Evolutionary conservation across 768 basidiomycete species (phyloP).

Genomic region (Podaxis mareebaensis): DNA sequence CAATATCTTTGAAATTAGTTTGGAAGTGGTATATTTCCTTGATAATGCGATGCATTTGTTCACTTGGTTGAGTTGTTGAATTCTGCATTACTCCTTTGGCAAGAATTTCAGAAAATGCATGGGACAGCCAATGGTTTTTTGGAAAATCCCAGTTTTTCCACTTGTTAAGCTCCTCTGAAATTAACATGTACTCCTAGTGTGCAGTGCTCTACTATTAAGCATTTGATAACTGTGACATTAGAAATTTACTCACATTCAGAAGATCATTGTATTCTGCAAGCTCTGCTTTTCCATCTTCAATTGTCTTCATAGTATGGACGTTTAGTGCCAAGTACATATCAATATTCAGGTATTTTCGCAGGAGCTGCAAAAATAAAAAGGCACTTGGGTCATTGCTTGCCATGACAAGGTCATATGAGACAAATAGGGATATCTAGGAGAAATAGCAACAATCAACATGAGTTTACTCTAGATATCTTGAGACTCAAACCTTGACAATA

Average conservation of each 20-base stretch:
- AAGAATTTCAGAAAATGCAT: not conserved
- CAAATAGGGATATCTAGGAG: not conserved
- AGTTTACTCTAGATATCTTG: too few relatives aligned
- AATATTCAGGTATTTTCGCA: constrained; percentile 29
- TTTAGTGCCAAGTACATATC: constrained; percentile 30
- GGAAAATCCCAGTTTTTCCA: constrained; percentile 33
- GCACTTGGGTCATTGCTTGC: constrained; percentile 15
- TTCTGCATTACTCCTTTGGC: not conserved
- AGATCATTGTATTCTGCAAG: constrained; percentile 7
- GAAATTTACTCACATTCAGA: constrained; percentile 23
- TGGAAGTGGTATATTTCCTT: not conserved
- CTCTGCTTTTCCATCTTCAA: constrained; percentile 23
- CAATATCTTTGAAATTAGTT: not conserved
- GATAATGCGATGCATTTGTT: not conserved
- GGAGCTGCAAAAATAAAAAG: constrained; percentile 26
- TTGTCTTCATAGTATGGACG: constrained; percentile 33
- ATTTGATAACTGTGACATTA: not conserved
- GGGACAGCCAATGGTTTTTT: constrained; percentile 32
- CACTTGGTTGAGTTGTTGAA: not conserved
- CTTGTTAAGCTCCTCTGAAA: constrained; percentile 18
- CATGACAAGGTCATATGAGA: too few relatives aligned
- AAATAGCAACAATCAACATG: not conserved
- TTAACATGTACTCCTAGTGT: constrained; percentile 18
- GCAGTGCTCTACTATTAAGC: too few relatives aligned
- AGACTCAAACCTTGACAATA: constrained; percentile 29